These are phyloP conservation scores for Vanilla planifolia DNA, from an alignment of 106 monocot genomes.

Conservation along the genomic window DNA sequence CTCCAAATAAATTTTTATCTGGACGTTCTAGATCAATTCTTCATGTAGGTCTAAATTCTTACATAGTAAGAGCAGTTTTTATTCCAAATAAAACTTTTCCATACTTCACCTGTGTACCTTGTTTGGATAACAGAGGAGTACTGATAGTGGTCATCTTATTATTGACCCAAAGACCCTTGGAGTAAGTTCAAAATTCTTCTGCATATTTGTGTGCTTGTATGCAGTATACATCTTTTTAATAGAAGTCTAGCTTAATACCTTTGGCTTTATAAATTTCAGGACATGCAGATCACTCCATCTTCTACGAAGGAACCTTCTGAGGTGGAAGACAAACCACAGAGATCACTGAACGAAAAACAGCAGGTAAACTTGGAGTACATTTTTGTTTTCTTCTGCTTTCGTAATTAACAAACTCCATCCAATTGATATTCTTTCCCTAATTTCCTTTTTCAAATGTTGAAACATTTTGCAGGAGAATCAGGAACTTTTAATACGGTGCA, in stretches of 20 bases:
- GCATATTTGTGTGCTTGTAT: background rate
- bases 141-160: slow-evolving; percentile 45
- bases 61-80: background rate
- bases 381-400: background rate
- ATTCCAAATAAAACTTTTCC: background rate
- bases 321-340: slow-evolving; percentile 88
- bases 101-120: background rate
- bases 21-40: slow-evolving; percentile 82
- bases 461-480: slow-evolving; percentile 75
- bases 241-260: background rate
- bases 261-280: slow-evolving; percentile 30
- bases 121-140: slow-evolving; percentile 52
- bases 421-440: background rate
- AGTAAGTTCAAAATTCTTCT: slow-evolving; percentile 40
- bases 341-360: slow-evolving; percentile 96
- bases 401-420: no score
- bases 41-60: slow-evolving; percentile 33
- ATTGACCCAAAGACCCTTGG: slow-evolving; percentile 31
- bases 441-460: background rate
- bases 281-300: slow-evolving; percentile 33
- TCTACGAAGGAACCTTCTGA: slow-evolving; percentile 57
- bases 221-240: background rate
- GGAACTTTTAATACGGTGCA: slow-evolving; percentile 85
- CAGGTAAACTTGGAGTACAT: slow-evolving; percentile 35
- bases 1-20: slow-evolving; percentile 80